Base-by-base conservation (phyloP, 2,329 filamentous ascomycete genomes). In the Zymoseptoria passerinii region DNA sequence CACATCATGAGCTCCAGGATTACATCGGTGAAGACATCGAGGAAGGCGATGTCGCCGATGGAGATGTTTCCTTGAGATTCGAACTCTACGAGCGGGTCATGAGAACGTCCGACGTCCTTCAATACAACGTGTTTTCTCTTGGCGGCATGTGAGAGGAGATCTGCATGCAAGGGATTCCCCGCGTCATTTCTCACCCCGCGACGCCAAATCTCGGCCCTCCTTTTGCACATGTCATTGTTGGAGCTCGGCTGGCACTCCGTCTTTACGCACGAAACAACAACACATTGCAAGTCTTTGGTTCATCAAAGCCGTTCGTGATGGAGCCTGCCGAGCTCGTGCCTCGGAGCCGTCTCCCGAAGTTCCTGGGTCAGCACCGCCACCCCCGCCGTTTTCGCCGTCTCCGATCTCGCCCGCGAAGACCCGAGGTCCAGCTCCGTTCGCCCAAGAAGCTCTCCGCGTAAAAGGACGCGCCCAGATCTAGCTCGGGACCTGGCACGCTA, bases 1-100 rank as follows among this genome's bases (percentile, higher is more conserved):
- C 73, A 2, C 79, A 79, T 60, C 74, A 75, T 48, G 81, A 82
- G 65, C 69, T 90, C 66, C 77, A 82, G 68, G 73, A 67, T 7
- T 92, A 85, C 80, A 82, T 83, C 1, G 88, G 87, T 0, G 86
- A 91, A 73, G 76, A 78, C 27, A 78, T 85, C 8, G 75, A 78
- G 0, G 80, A 77, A 49, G 83, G 78, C 73, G 81, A 80, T 16
- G 84, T 80, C 6, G 65, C 53, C 8, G 66, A 64, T 13, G 63
- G 66, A n/a, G 58, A 61, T 20, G 60, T 70, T 27, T 51, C 55
- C 23, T 69, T 68, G 53, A 65, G 71, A 35, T 71, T 72, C 54
- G 66, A 66, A 44, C 64, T 73, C 1, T 71, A 69, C 53, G 64
- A 71, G 55, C 63, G 68, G 68, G 54, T 48, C 50, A 48, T 60